Evolutionary conservation across 2,329 filamentous ascomycete genomes (phyloP), one percentile per base, ranked within the genome.

Genomic region (Epichloe coenophiala): DNA sequence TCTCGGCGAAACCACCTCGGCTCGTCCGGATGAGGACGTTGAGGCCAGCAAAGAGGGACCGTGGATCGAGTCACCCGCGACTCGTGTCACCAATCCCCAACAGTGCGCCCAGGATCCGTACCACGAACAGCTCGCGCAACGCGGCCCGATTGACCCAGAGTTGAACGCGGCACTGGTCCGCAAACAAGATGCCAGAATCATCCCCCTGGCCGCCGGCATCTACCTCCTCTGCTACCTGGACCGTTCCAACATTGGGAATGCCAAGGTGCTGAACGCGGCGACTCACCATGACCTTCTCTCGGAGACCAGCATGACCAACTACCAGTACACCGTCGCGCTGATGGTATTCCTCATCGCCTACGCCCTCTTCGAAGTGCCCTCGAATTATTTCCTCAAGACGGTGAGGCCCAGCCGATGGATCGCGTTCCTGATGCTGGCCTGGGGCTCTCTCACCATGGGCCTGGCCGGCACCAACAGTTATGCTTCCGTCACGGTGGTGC

Each of bases 141-240:
- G 27, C 6, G 39, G 39, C n/a, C 9, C 39, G 8, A 21, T 40
- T 2, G 43, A 46, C 17, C 8, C 31, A 8, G 8, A 4, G 4
- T 5, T 5, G 2, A 37, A 5, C 11, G 37, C 47, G 9, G 39
- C 41, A 11, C 17, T 49, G 31, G 19, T 45, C 17, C 35, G 40
- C 39, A 80, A 77, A 57, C 80, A 84, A 58, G 83, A 86, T 61
- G 53, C 77, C 17, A 72, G 76, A 50, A 82, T 86, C 51, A 68
- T 85, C 13, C 81, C 83, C 1, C 65, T 85, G 13, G 77, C 72
- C n/a, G 77, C 78, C 6, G 68, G 64, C 48, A 82, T 86, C 47
- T 85, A 84, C 62, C 71, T 86, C 44, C 71, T 86, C 21, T 83
- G 78, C 64, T 85, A 82, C 61, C 73, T 86, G 23, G 82, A 86